phyloP scores from a whole-genome alignment of 139 green algal species.

The Closterium sp. region DNA sequence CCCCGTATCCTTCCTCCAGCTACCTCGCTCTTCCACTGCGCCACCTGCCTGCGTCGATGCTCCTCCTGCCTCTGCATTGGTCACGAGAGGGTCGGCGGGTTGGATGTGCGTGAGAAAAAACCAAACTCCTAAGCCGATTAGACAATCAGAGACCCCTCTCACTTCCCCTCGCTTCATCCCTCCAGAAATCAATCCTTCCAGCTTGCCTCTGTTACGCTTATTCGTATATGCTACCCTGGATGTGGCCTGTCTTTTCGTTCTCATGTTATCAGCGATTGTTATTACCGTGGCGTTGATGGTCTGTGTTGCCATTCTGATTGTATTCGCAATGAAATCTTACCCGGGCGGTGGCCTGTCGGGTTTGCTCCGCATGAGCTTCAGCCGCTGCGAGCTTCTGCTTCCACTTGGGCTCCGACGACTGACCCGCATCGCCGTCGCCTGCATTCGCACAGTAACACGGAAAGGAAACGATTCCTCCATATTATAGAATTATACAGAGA shows the following conservation, averaged over 20 bases:
- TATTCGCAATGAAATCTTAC: neutral
- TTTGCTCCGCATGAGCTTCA: slow-evolving; percentile 44
- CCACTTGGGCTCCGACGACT: slow-evolving; percentile 58
- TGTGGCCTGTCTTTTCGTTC: no score
- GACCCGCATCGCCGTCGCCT: neutral
- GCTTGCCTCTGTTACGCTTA: no score
- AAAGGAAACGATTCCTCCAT: neutral
- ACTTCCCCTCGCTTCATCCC: no score
- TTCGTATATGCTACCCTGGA: no score
- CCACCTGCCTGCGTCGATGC: slow-evolving; percentile 16
- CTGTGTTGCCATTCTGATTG: no score
- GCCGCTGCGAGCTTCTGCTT: slow-evolving; percentile 54
- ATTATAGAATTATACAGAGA: neutral
- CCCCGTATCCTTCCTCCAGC: neutral
- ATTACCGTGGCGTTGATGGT: no score
- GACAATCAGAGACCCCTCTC: no score
- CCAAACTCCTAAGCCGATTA: no score
- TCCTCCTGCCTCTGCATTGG: slow-evolving; percentile 36
- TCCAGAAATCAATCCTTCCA: no score
- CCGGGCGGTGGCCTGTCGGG: slow-evolving; percentile 26
- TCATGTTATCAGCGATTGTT: no score
- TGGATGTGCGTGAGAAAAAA: neutral
- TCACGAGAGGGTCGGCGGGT: neutral
- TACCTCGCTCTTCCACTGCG: neutral
- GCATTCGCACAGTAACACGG: neutral